phyloP scores from a whole-genome alignment of 192 early-diverging fungal species.

The Coemansia furcata region DNA sequence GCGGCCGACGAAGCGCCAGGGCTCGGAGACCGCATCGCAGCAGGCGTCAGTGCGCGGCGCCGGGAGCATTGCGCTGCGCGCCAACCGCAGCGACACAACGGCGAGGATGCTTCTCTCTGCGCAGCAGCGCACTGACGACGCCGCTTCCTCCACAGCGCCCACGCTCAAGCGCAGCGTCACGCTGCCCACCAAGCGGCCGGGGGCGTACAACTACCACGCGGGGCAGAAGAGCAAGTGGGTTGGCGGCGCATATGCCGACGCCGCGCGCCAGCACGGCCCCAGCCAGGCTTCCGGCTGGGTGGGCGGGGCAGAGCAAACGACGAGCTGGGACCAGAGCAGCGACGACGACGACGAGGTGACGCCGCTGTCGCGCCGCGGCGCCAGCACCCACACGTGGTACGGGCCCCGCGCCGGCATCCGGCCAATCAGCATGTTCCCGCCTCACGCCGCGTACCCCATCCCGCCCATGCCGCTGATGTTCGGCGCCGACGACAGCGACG shows the following conservation, averaged over 20 bases:
- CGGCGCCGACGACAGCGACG: slow-evolving; percentile 58
- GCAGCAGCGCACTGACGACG: neutral
- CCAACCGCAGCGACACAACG: slow-evolving; percentile 32
- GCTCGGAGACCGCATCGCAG: neutral
- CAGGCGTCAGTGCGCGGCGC: neutral
- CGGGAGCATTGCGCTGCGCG: slow-evolving; percentile 21
- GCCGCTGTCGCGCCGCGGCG: slow-evolving; percentile 19
- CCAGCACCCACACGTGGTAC: slow-evolving; percentile 45
- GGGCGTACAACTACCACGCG: neutral
- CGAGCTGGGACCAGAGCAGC: slow-evolving; percentile 47
- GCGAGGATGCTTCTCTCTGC: slow-evolving; percentile 24
- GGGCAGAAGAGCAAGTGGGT: slow-evolving; percentile 39
- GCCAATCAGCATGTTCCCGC: slow-evolving; percentile 47
- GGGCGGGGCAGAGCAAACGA: slow-evolving; percentile 20
- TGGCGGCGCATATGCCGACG: slow-evolving; percentile 21
- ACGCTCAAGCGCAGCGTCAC: slow-evolving; percentile 46
- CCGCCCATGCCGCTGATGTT: slow-evolving; percentile 52
- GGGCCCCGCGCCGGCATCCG: slow-evolving; percentile 35
- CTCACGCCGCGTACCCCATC: slow-evolving; percentile 16
- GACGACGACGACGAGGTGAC: slow-evolving; percentile 17
- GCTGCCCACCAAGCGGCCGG: slow-evolving; percentile 34
- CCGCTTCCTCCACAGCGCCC: neutral
- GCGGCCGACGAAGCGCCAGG: neutral
- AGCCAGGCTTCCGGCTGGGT: slow-evolving; percentile 30
- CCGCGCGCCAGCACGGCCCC: slow-evolving; percentile 1